phyloP scores from a whole-genome alignment of 1,284 basidiomycete genomes.

The Melanopsichium pennsylvanicum region DNA sequence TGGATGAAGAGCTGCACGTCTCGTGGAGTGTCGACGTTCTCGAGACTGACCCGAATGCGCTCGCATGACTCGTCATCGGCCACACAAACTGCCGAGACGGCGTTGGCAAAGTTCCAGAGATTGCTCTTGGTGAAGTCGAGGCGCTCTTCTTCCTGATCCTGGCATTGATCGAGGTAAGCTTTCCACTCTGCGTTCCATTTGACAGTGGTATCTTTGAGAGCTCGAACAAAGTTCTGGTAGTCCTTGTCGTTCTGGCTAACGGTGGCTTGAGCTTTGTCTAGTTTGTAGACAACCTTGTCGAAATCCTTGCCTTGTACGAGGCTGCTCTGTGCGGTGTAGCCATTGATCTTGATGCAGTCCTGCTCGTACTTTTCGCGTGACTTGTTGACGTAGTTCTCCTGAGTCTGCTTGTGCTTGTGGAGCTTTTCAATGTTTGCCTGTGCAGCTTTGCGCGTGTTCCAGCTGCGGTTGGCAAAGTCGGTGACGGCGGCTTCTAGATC shows the following conservation, averaged over 20 bases:
- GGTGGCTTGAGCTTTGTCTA: constrained; percentile 87
- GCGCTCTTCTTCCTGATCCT: constrained; percentile 94
- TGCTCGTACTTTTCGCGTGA: constrained; percentile 92
- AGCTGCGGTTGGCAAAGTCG: constrained; percentile 57
- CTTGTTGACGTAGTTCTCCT: constrained; percentile 65
- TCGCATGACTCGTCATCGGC: constrained; percentile 79
- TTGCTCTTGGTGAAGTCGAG: constrained; percentile 93
- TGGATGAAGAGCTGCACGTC: constrained; percentile 62
- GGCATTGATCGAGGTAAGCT: constrained; percentile 72
- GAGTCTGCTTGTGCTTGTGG: constrained; percentile 64
- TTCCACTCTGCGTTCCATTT: constrained; percentile 97
- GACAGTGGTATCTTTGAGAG: constrained; percentile 78
- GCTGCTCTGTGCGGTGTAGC: constrained; percentile 90
- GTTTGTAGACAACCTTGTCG: constrained; percentile 85
- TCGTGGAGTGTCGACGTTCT: constrained; percentile 57
- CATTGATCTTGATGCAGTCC: constrained; percentile 93
- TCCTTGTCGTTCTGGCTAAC: constrained; percentile 80
- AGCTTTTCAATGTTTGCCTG: constrained; percentile 59
- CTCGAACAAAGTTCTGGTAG: constrained; percentile 84
- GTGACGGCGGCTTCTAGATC: constrained; percentile 74
- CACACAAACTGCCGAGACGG: constrained; percentile 92
- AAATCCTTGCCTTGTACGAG: constrained; percentile 92
- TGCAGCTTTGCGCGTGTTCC: constrained; percentile 52
- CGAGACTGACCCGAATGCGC: constrained; percentile 60
- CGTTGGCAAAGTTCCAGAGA: constrained; percentile 95